Conservation (phyloP, 345 rosid genomes). For the Gynandropsis gynandra region DNA sequence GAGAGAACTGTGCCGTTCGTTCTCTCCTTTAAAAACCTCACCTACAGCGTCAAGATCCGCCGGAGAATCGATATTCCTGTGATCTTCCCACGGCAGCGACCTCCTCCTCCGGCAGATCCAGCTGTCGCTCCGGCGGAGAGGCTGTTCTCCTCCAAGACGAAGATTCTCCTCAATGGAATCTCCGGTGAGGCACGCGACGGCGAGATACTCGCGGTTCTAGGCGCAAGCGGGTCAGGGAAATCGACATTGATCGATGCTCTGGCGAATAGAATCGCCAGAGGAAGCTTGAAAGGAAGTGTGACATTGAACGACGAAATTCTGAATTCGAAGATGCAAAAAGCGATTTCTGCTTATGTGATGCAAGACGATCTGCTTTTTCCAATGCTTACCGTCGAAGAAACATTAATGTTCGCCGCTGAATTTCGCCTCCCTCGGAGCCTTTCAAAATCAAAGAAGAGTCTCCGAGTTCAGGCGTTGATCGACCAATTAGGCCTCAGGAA, state of each 20-base stretch:
- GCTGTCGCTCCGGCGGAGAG: constrained; percentile 32
- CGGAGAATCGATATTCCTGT: constrained; percentile 40
- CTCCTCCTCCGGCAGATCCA: constrained; percentile 23
- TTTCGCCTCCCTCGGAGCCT: constrained; percentile 65
- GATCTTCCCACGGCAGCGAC: constrained; percentile 18
- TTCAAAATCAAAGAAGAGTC: constrained; percentile 42
- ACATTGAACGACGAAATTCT: constrained; percentile 48
- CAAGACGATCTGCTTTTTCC: constrained; percentile 74
- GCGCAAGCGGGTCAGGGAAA: constrained; percentile 72
- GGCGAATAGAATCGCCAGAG: constrained; percentile 50
- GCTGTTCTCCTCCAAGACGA: constrained; percentile 26
- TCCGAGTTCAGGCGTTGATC: constrained; percentile 58
- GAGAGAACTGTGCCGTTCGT: constrained; percentile 45
- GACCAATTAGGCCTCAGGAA: constrained; percentile 56
- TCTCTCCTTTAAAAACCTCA: constrained; percentile 63
- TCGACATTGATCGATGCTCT: constrained; percentile 70
- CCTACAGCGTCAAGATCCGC: constrained; percentile 57
- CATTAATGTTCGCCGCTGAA: constrained; percentile 71
- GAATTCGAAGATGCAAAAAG: constrained; percentile 47
- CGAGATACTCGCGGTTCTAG: constrained; percentile 64
- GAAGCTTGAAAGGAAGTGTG: constrained; percentile 52
- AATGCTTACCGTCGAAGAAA: constrained; percentile 69
- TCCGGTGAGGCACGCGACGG: constrained; percentile 51
- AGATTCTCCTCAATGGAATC: constrained; percentile 32
- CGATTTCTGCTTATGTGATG: constrained; percentile 71